A percentile compares a stretch with the other conserved stretches of the same genome.
Evolutionary conservation across 441 rosid species (phyloP).

Genomic region (Euphorbia corollata): DNA sequence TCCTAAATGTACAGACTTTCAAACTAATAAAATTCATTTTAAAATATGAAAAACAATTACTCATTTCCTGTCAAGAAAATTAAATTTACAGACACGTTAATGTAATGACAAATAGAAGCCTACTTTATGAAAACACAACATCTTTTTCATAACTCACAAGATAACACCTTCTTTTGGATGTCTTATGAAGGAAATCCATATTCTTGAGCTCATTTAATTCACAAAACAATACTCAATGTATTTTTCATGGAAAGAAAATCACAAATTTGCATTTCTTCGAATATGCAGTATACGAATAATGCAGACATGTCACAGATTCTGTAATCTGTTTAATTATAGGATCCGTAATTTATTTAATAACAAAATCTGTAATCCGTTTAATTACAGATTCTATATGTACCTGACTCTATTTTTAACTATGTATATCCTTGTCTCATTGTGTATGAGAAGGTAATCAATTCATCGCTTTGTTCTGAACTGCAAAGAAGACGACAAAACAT

Average conservation of each 20-base stretch:
- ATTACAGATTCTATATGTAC: background rate
- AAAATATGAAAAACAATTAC: background rate
- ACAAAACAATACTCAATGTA: background rate
- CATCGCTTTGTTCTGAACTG: background rate
- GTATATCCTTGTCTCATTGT: background rate
- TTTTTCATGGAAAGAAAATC: background rate
- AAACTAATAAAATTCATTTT: background rate
- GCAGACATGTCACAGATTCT: background rate
- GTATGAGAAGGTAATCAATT: background rate
- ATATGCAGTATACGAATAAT: background rate
- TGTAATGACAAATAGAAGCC: background rate
- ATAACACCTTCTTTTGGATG: background rate
- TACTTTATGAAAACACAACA: background rate
- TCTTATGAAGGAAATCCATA: background rate
- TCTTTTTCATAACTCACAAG: background rate
- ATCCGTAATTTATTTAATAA: background rate
- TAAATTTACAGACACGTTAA: background rate
- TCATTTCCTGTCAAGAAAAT: constrained; percentile 11
- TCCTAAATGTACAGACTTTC: background rate
- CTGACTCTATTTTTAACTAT: background rate
- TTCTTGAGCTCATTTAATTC: background rate
- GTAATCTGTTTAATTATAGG: background rate
- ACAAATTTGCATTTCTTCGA: background rate
- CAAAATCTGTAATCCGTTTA: background rate
- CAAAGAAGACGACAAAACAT: background rate